phyloP scores from a whole-genome alignment of 2,329 filamentous ascomycete genomes.

The Xylaria sp. region DNA sequence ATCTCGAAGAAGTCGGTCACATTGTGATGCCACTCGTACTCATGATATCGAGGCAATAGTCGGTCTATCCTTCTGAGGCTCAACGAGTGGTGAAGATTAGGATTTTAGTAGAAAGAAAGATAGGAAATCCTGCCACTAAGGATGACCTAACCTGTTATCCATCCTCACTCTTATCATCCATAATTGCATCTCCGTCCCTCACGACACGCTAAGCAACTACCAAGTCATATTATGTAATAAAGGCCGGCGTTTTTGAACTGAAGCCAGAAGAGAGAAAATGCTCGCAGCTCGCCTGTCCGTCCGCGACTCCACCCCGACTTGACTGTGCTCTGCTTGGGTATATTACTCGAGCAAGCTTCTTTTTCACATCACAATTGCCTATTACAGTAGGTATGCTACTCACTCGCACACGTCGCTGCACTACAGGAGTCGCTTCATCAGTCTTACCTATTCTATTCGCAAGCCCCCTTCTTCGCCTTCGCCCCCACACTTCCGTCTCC shows the following conservation, averaged over 20 bases:
- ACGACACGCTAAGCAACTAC: too few relatives aligned
- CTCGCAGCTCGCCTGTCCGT: not conserved
- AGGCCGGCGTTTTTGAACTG: not conserved
- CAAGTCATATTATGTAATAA: not conserved
- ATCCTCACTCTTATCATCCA: too few relatives aligned
- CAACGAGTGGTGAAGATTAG: not conserved
- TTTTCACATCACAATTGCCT: not conserved
- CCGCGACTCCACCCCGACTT: slow-evolving; percentile 1
- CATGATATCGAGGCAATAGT: too few relatives aligned
- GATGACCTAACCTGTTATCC: not conserved
- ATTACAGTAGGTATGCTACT: not conserved
- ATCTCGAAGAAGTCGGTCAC: too few relatives aligned
- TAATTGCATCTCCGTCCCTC: too few relatives aligned
- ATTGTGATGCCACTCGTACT: too few relatives aligned
- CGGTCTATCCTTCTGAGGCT: too few relatives aligned
- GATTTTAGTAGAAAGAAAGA: not conserved
- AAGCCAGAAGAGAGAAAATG: too few relatives aligned
- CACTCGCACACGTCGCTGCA: too few relatives aligned
- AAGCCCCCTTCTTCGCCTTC: slow-evolving; percentile 20
- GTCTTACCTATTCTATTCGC: slow-evolving; percentile 20
- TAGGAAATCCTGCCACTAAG: not conserved
- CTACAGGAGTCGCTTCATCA: slow-evolving; percentile 24
- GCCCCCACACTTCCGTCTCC: slow-evolving; percentile 23
- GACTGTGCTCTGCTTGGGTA: not conserved
- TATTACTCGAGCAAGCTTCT: slow-evolving; percentile 6